phyloP scores from a whole-genome alignment of 2,329 filamentous ascomycete genomes.

The Neofusicoccum umdonicola region DNA sequence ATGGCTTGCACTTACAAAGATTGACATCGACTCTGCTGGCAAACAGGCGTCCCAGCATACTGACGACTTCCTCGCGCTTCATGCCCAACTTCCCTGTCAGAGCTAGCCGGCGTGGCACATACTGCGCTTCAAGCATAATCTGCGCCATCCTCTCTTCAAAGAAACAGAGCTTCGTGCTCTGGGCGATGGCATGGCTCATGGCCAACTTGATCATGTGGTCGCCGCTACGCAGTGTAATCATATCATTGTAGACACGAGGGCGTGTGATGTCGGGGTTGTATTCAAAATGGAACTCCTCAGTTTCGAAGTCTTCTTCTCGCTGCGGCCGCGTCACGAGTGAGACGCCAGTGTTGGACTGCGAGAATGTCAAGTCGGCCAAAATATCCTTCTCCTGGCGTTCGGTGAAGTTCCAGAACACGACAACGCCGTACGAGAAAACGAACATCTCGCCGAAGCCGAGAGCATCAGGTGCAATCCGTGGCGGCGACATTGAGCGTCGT shows the following conservation, averaged over 20 bases:
- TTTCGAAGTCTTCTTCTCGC: slow-evolving; percentile 89
- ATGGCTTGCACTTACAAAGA: slow-evolving; percentile 66
- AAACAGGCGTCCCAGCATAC: slow-evolving; percentile 85
- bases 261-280: slow-evolving; percentile 84
- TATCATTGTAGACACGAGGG: slow-evolving; percentile 95
- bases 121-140: slow-evolving; percentile 89
- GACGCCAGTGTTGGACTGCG: slow-evolving; percentile 62
- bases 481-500: slow-evolving; percentile 29
- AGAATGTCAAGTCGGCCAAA: slow-evolving; percentile 90
- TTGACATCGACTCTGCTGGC: slow-evolving; percentile 96
- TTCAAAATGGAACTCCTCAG: slow-evolving; percentile 97
- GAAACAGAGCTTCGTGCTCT: slow-evolving; percentile 93
- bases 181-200: slow-evolving; percentile 94
- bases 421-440: slow-evolving; percentile 94
- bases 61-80: slow-evolving; percentile 87
- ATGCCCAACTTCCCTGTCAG: slow-evolving; percentile 88
- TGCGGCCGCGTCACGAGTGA: slow-evolving; percentile 76
- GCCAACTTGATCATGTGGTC: slow-evolving; percentile 99
- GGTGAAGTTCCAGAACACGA: slow-evolving; percentile 98
- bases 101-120: slow-evolving; percentile 85
- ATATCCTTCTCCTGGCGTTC: slow-evolving; percentile 96
- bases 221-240: slow-evolving; percentile 92
- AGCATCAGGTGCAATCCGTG: slow-evolving; percentile 64
- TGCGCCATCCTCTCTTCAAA: slow-evolving; percentile 95
- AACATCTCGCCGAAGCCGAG: slow-evolving; percentile 92